phyloP scores from a whole-genome alignment of 2,329 filamentous ascomycete genomes.

The Fusarium torulosum region DNA sequence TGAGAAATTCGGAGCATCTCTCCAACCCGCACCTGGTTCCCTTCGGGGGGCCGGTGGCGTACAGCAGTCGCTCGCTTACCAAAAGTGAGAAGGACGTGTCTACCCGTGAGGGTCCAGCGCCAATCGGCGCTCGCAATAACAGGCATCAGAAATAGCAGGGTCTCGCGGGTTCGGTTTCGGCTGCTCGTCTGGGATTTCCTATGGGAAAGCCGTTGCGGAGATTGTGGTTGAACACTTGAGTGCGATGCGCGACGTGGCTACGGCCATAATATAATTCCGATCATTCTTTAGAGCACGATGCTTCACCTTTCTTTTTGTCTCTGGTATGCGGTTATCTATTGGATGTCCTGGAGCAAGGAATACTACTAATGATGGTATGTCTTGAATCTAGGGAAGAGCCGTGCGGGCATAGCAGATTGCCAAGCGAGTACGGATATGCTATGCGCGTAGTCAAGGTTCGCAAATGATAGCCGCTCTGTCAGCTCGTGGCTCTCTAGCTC shows the following conservation, averaged over 20 bases:
- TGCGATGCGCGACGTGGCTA: constrained; percentile 85
- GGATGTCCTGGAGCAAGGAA: constrained; percentile 2
- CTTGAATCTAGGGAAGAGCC: constrained; percentile 11
- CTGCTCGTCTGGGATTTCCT: constrained; percentile 62
- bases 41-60: neutral
- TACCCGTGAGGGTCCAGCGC: constrained; percentile 86
- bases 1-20: constrained; percentile 25
- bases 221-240: constrained; percentile 86
- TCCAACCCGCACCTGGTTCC: constrained; percentile 9
- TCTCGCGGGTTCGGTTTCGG: neutral
- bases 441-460: constrained; percentile 1
- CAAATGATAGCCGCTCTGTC: constrained; percentile 5
- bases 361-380: constrained; percentile 11
- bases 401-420: neutral
- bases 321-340: neutral
- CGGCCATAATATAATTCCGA: constrained; percentile 79
- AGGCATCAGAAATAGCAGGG: constrained; percentile 86
- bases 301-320: constrained; percentile 38
- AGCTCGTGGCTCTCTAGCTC: neutral
- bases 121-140: constrained; percentile 77
- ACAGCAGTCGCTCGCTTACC: constrained; percentile 59
- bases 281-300: constrained; percentile 81
- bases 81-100: constrained; percentile 60
- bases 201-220: constrained; percentile 89
- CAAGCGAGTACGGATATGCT: neutral